These are phyloP conservation scores for Venturia nashicola DNA, from an alignment of 2,329 filamentous ascomycete species.

Conservation along the genomic window DNA sequence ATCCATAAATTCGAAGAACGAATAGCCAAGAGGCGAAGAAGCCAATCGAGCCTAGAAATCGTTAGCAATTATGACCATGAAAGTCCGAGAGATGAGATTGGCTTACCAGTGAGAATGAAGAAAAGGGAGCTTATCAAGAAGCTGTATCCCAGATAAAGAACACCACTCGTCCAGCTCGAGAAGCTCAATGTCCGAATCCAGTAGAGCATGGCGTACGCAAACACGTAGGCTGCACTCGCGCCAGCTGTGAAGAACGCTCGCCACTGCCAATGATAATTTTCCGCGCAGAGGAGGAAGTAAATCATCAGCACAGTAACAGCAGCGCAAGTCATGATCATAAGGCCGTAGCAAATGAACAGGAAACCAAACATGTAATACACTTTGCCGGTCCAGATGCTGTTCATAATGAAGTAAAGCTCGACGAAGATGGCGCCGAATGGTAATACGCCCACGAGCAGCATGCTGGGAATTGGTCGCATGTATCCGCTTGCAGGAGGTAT, in stretches of 20 bases:
- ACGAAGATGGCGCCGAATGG: constrained; percentile 97
- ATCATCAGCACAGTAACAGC: constrained; percentile 88
- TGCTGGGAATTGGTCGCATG: constrained; percentile 74
- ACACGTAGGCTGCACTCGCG: constrained; percentile 83
- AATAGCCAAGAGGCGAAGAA: constrained; percentile 95
- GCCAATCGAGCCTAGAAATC: constrained; percentile 67
- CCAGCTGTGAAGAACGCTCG: constrained; percentile 84
- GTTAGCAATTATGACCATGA: constrained; percentile 12
- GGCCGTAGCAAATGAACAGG: constrained; percentile 89
- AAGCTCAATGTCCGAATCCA: constrained; percentile 82
- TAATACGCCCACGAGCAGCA: constrained; percentile 81
- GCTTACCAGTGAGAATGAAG: constrained; percentile 83
- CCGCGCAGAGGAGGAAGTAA: constrained; percentile 89
- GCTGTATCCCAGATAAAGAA: constrained; percentile 90
- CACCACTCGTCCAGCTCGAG: constrained; percentile 69
- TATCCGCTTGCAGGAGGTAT: constrained; percentile 78
- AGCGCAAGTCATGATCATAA: constrained; percentile 93
- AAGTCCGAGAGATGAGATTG: not conserved
- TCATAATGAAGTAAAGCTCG: constrained; percentile 99
- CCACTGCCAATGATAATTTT: constrained; percentile 99
- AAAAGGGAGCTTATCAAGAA: constrained; percentile 80
- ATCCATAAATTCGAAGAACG: constrained; percentile 83
- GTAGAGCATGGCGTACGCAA: constrained; percentile 81
- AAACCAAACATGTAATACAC: constrained; percentile 99
- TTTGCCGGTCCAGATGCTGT: constrained; percentile 94